These are phyloP conservation scores for Cyclotella atomus DNA, from an alignment of 108 stramenopile genomes.

Conservation along the genomic window DNA sequence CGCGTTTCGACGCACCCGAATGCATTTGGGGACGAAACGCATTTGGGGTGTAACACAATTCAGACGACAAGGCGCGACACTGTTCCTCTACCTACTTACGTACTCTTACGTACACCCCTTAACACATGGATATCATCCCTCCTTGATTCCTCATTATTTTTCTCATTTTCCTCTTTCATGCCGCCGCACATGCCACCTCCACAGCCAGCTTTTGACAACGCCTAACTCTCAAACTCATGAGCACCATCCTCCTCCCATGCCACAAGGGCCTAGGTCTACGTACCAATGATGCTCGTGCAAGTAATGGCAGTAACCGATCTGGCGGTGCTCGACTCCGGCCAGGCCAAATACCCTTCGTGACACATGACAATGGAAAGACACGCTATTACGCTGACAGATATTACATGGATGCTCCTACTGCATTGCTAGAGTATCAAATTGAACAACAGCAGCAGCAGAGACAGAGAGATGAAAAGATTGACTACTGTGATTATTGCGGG, in stretches of 20 bases:
- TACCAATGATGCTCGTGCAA: constrained; percentile 4
- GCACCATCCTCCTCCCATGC: constrained; percentile 14
- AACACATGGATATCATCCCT: too few species aligned
- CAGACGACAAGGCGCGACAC: too few species aligned
- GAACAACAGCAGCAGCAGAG: not conserved
- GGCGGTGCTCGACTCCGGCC: constrained; percentile 13
- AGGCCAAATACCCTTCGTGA: constrained; percentile 44
- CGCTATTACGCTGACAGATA: constrained; percentile 53
- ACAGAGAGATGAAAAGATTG: not conserved
- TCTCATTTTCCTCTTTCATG: too few species aligned
- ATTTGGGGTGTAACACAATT: too few species aligned
- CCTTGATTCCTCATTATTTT: too few species aligned
- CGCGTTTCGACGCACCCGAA: too few species aligned
- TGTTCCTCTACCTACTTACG: too few species aligned
- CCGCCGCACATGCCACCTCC: too few species aligned
- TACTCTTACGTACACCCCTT: too few species aligned
- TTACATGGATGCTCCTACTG: constrained; percentile 52
- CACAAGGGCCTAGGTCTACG: constrained; percentile 22
- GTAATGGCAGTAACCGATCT: not conserved
- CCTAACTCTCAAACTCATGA: too few species aligned
- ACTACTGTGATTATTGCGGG: constrained; percentile 48
- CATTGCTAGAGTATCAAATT: constrained; percentile 37
- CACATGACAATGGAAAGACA: constrained; percentile 32
- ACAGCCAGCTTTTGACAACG: too few species aligned
- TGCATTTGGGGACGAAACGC: too few species aligned